A percentile compares a stretch with the other conserved stretches of the same genome.
Evolutionary conservation across 805 yeast genomes (phyloP).

Genomic region (Pichia rugopelliculosa): DNA sequence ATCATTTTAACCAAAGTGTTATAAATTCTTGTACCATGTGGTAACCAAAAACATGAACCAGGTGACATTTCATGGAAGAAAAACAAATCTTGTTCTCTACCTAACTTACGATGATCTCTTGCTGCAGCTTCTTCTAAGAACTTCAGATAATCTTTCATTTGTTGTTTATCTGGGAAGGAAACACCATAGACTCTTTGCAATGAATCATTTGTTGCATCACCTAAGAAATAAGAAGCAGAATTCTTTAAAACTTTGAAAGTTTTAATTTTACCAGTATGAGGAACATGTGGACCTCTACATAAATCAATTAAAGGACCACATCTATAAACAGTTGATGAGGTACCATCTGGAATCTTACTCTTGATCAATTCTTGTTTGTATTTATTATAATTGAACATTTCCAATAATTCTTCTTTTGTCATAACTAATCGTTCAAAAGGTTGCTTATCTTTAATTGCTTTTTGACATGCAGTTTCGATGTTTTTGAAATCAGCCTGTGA

Average conservation of each 20-base stretch:
- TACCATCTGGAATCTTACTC: constrained; percentile 91
- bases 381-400: constrained; percentile 94
- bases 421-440: constrained; percentile 88
- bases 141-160: constrained; percentile 89
- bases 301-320: constrained; percentile 96
- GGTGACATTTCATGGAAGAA: constrained; percentile 96
- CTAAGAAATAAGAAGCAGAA: constrained; percentile 93
- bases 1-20: constrained; percentile 74
- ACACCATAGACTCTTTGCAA: constrained; percentile 97
- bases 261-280: constrained; percentile 95
- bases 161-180: constrained; percentile 96
- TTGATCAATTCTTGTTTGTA: constrained; percentile 84
- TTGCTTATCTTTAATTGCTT: constrained; percentile 91
- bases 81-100: constrained; percentile 93
- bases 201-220: constrained; percentile 88
- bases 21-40: constrained; percentile 98
- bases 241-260: constrained; percentile 90
- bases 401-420: constrained; percentile 83
- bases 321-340: constrained; percentile 93
- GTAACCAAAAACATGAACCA: constrained; percentile 97
- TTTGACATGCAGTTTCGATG: constrained; percentile 80
- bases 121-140: constrained; percentile 93
- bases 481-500: constrained; percentile 76
- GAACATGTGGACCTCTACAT: constrained; percentile 97
- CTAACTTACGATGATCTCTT: constrained; percentile 95